These are phyloP conservation scores for Talaromyces rugulosus DNA, from an alignment of 2,329 filamentous ascomycete genomes.

Conservation along the genomic window DNA sequence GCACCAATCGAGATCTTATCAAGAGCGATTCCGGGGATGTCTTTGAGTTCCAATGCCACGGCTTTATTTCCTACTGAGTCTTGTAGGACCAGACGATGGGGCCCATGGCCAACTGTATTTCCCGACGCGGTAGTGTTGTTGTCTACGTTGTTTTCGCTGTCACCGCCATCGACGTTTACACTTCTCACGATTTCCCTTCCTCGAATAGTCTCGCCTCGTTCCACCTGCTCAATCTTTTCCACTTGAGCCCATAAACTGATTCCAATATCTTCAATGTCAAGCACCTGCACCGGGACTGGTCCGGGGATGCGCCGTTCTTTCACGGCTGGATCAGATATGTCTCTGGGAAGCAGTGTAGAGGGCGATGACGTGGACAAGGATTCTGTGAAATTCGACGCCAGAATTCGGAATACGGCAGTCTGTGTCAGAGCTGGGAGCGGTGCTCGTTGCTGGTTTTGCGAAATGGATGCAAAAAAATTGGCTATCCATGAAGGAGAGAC, in stretches of 20 bases:
- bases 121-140: neutral
- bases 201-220: slow-evolving; percentile 47
- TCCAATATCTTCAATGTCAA: slow-evolving; percentile 81
- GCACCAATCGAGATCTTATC: slow-evolving; percentile 64
- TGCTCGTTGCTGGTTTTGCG: slow-evolving; percentile 48
- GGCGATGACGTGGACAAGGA: slow-evolving; percentile 51
- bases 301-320: slow-evolving; percentile 55
- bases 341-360: slow-evolving; percentile 50
- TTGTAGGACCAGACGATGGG: slow-evolving; percentile 78
- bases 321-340: slow-evolving; percentile 51
- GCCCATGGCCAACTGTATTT: slow-evolving; percentile 41
- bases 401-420: slow-evolving; percentile 74
- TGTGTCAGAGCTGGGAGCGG: slow-evolving; percentile 69
- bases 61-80: slow-evolving; percentile 67
- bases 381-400: slow-evolving; percentile 70
- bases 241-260: slow-evolving; percentile 81
- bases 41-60: slow-evolving; percentile 67
- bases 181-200: slow-evolving; percentile 81
- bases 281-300: slow-evolving; percentile 72
- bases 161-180: slow-evolving; percentile 50
- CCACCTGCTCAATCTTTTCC: slow-evolving; percentile 60
- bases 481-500: slow-evolving; percentile 61
- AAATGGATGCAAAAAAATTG: slow-evolving; percentile 54
- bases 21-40: slow-evolving; percentile 62
- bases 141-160: slow-evolving; percentile 22